Conservation (phyloP, 352 stramenopile species). For the Phytophthora pistaciae region DNA sequence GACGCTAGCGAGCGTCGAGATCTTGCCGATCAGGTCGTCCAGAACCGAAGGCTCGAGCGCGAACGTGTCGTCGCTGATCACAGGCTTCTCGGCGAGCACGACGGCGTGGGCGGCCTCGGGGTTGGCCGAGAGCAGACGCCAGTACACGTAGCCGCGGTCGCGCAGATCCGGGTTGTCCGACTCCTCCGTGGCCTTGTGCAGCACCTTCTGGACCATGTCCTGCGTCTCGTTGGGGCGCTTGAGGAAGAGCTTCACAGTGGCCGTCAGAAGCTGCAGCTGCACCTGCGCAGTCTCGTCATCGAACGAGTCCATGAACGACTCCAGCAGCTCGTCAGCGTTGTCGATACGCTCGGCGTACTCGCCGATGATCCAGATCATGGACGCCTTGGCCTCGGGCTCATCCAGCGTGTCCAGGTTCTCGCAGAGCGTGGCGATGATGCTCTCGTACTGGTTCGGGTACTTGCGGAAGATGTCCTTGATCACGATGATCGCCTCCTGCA, state of each 20-base stretch:
- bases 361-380: slow-evolving; percentile 99
- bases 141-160: slow-evolving; percentile 99
- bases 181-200: slow-evolving; percentile 98
- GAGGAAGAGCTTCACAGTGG: slow-evolving; percentile 99
- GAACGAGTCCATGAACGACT: slow-evolving; percentile 99
- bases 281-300: slow-evolving; percentile 97
- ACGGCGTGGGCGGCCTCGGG: slow-evolving; percentile 98
- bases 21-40: slow-evolving; percentile 97
- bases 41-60: slow-evolving; percentile 95
- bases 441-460: slow-evolving; percentile 99
- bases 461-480: slow-evolving; percentile 99
- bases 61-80: slow-evolving; percentile 99
- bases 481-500: slow-evolving; percentile 99
- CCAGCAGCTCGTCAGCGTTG: slow-evolving; percentile 99
- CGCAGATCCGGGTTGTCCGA: slow-evolving; percentile 99
- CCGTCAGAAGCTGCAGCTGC: slow-evolving; percentile 98
- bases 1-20: slow-evolving; percentile 97
- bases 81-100: slow-evolving; percentile 98
- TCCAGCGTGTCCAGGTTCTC: slow-evolving; percentile 99
- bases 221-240: slow-evolving; percentile 95
- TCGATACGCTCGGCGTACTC: slow-evolving; percentile 99
- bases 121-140: slow-evolving; percentile 98
- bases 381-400: slow-evolving; percentile 98
- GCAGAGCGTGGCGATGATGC: slow-evolving; percentile 98
- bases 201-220: slow-evolving; percentile 98